A percentile compares a stretch with the other conserved stretches of the same genome.
phyloP scores from a whole-genome alignment of 352 stramenopile species.

The Pythium diclinum region DNA sequence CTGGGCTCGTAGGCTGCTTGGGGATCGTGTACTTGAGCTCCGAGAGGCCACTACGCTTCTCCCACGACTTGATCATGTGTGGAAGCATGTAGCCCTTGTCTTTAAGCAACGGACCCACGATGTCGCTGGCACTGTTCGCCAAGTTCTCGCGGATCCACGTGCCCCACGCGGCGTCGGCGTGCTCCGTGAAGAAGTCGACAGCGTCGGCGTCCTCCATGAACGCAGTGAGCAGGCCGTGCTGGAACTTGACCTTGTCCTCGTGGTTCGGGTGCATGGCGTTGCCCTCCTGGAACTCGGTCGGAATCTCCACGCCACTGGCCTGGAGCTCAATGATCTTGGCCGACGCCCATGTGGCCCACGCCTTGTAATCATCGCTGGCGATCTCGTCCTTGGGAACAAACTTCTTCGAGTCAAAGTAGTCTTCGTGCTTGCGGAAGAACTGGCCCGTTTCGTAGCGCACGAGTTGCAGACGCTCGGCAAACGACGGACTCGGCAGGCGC shows the following conservation, averaged over 20 bases:
- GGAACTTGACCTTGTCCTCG: constrained; percentile 44
- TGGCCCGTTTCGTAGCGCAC: constrained; percentile 66
- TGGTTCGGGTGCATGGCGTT: constrained; percentile 44
- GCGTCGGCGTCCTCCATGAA: constrained; percentile 55
- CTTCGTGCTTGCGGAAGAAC: constrained; percentile 76
- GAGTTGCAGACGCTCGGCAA: constrained; percentile 57
- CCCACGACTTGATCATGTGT: constrained; percentile 67
- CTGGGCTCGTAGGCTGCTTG: constrained; percentile 40
- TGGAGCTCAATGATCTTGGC: constrained; percentile 32
- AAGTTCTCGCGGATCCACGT: constrained; percentile 52
- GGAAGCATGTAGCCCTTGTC: constrained; percentile 61
- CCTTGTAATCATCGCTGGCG: constrained; percentile 36
- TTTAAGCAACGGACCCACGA: constrained; percentile 45
- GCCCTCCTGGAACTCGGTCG: constrained; percentile 33
- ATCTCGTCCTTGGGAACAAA: constrained; percentile 49
- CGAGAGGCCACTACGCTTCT: constrained; percentile 36
- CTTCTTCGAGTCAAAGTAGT: constrained; percentile 74
- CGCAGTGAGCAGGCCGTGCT: constrained; percentile 41
- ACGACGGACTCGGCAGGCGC: constrained; percentile 46
- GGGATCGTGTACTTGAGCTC: constrained; percentile 55
- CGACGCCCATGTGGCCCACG: constrained; percentile 50
- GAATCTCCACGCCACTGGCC: constrained; percentile 29
- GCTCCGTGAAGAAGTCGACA: constrained; percentile 52
- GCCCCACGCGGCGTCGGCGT: constrained; percentile 48
- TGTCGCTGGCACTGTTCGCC: constrained; percentile 36